Evolutionary conservation across 2,329 filamentous ascomycete genomes (phyloP), one percentile per base, ranked within the genome.

Genomic region (Beauveria sp.): DNA sequence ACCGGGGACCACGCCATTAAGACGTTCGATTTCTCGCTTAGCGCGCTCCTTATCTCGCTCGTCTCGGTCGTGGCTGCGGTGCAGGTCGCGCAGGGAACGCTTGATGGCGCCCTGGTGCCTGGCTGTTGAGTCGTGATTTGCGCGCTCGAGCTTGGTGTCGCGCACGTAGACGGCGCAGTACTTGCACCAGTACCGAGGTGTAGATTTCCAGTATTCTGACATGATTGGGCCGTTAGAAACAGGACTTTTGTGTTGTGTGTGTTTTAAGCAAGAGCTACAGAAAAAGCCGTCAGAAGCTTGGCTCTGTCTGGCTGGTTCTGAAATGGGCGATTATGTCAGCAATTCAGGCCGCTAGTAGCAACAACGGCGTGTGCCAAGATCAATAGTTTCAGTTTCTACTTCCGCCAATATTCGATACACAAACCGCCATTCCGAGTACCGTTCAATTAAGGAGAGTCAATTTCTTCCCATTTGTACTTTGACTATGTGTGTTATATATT

Each of bases 171-270:
- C 85, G 71, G 86, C 85, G 83, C 95, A 99, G 79, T 96, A 91
- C 75, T 98, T 98, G 84, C 95, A 99, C 92, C 93, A 98, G 78
- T 96, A 96, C 72, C 89, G 93, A 6, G 93, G 93, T 73, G 93
- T 96, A 22, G 93, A 97, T 74, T 98, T 98, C 95, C 95, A 98
- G 77, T 96, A 96, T 81, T 98, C 95, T 0, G 95, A 88, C 95
- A 99, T 98, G 54, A 9, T 66, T 66, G 61, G 24, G 40, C 6
- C 10, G 49, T 26, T 14, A 1, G 10, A 18, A 20, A 24, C 9
- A 16, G 14, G 16, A 14, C 9, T 46, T 45, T 45, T 20, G 24
- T 30, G 16, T 16, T 38, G 9, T 45, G 53, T 34, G 9, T 45
- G 18, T 16, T 16, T 10, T 16, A 7, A 56, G 14, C 2, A 6